These are phyloP conservation scores for Helicosporidium sp. DNA, from an alignment of 139 green algal genomes.

Conservation along the genomic window DNA sequence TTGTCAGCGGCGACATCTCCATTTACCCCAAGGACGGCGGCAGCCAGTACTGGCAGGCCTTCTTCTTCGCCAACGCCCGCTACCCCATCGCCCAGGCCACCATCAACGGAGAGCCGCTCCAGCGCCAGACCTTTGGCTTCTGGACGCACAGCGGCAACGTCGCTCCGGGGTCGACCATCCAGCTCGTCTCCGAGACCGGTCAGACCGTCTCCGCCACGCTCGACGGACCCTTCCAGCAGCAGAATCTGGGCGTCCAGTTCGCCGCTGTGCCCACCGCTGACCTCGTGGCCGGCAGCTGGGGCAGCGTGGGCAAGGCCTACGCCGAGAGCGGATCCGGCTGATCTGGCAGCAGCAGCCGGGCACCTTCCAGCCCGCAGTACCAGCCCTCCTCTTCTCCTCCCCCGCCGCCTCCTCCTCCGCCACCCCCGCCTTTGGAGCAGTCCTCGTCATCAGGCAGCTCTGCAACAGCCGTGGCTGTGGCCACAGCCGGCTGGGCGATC, in stretches of 20 bases:
- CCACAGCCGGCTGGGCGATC: no score
- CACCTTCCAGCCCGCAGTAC: no score
- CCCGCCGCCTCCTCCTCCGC: no score
- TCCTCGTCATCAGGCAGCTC: no score
- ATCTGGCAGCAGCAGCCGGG: no score
- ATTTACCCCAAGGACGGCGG: constrained; percentile 19
- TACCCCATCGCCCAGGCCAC: not conserved
- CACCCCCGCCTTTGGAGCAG: no score
- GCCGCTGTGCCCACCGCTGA: not conserved
- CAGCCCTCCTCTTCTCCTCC: no score
- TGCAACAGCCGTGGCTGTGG: no score
- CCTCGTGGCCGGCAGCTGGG: not conserved
- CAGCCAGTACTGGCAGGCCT: constrained; percentile 7
- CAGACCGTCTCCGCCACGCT: not conserved
- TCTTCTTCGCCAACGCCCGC: constrained; percentile 5
- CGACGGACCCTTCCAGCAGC: not conserved
- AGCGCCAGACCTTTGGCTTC: not conserved
- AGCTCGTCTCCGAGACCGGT: not conserved
- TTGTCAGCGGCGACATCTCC: constrained; percentile 44
- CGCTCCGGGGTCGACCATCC: not conserved
- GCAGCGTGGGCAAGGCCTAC: no score
- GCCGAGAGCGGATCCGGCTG: no score
- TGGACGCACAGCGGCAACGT: not conserved
- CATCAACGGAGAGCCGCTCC: not conserved
- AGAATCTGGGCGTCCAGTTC: not conserved